These are phyloP conservation scores for Rubia occidens DNA, from an alignment of 305 asterid species.

Conservation along the genomic window DNA sequence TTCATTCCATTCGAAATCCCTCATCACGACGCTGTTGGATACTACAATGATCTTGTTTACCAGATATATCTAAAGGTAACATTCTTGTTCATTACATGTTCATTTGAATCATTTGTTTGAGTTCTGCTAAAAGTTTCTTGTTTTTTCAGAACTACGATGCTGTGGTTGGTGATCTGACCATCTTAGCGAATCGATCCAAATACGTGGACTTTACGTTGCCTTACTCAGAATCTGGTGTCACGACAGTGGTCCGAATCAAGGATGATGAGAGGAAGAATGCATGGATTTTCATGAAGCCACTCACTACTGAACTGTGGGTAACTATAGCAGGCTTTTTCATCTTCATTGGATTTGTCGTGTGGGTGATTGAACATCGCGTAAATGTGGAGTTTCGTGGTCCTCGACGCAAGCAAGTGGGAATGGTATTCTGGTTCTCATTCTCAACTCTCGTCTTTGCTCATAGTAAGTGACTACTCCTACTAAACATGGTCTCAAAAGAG, in stretches of 20 bases:
- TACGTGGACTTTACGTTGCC: constrained; percentile 38
- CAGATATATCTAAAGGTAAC: constrained; percentile 25
- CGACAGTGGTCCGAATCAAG: constrained; percentile 29
- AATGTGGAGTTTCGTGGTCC: constrained; percentile 46
- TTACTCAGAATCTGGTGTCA: constrained; percentile 39
- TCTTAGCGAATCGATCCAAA: constrained; percentile 30
- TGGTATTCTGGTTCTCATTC: constrained; percentile 51
- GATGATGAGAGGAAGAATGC: constrained; percentile 29
- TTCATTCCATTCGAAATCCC: constrained; percentile 22
- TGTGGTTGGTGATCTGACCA: constrained; percentile 46
- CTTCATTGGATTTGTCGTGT: constrained; percentile 41
- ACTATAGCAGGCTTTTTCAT: constrained; percentile 40
- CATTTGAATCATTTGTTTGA: neutral
- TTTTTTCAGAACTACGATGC: constrained; percentile 33
- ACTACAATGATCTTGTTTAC: constrained; percentile 26
- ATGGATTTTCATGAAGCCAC: constrained; percentile 53
- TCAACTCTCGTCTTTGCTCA: constrained; percentile 45
- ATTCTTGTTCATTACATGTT: neutral
- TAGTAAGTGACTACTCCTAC: constrained; percentile 19
- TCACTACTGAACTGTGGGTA: constrained; percentile 38
- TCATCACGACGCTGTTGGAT: constrained; percentile 11
- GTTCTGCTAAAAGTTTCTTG: constrained; percentile 11
- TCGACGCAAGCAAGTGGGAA: constrained; percentile 39
- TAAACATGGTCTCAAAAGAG: neutral
- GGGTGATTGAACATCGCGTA: constrained; percentile 51